Conservation (phyloP, 768 basidiomycete genomes). For the Lyophyllum decastes region DNA sequence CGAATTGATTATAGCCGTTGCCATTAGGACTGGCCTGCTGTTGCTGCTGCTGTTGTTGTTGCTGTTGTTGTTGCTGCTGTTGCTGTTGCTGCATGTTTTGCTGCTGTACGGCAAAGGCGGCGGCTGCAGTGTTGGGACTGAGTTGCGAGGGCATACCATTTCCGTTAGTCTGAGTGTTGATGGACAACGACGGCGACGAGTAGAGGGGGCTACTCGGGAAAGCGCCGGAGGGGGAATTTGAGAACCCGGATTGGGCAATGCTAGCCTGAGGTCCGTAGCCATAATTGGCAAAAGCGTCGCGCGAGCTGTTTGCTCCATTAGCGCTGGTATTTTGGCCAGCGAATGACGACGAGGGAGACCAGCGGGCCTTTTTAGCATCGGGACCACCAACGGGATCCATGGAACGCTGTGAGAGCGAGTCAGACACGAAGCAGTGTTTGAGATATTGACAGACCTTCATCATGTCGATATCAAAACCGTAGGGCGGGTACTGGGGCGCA, state of each 20-base stretch:
- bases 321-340: constrained; percentile 37
- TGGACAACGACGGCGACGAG: constrained; percentile 68
- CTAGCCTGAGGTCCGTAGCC: constrained; percentile 80
- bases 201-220: constrained; percentile 67
- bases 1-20: constrained; percentile 57
- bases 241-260: constrained; percentile 58
- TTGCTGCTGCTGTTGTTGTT: constrained; percentile 45
- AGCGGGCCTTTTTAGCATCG: constrained; percentile 88
- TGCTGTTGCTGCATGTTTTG: constrained; percentile 35
- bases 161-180: constrained; percentile 63
- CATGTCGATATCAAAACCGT: constrained; percentile 87
- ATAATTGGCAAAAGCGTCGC: constrained; percentile 83
- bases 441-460: constrained; percentile 66
- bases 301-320: constrained; percentile 36
- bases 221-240: constrained; percentile 43
- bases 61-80: constrained; percentile 45
- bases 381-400: constrained; percentile 84
- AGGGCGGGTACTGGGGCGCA: constrained; percentile 66
- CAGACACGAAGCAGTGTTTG: constrained; percentile 1
- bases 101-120: constrained; percentile 48
- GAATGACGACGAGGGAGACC: constrained; percentile 70
- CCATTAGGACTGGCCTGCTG: constrained; percentile 45
- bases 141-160: constrained; percentile 56
- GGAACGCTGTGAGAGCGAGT: constrained; percentile 57
- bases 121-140: constrained; percentile 65